Evolutionary conservation across 2,329 filamentous ascomycete genomes (phyloP).

Genomic region (Colletotrichum lentis): DNA sequence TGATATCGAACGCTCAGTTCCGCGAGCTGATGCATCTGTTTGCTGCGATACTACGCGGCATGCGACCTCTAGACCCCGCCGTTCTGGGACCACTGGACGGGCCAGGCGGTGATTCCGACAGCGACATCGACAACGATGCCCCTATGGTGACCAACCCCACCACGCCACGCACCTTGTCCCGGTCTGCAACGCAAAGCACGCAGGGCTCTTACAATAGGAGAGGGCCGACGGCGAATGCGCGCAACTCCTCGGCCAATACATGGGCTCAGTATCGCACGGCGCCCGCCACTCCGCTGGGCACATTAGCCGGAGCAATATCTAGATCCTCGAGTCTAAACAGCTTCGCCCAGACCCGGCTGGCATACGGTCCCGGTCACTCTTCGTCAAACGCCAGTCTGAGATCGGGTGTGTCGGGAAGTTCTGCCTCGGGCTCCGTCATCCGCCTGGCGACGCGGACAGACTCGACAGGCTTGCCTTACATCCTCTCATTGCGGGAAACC

Average conservation of each 20-base stretch:
- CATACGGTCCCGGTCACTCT: slow-evolving; percentile 50
- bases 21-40: slow-evolving; percentile 84
- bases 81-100: slow-evolving; percentile 53
- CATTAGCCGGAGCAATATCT: slow-evolving; percentile 48
- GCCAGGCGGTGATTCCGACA: slow-evolving; percentile 47
- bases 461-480: slow-evolving; percentile 47
- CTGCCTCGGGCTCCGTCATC: slow-evolving; percentile 54
- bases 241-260: slow-evolving; percentile 54
- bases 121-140: slow-evolving; percentile 57
- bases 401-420: slow-evolving; percentile 49
- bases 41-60: slow-evolving; percentile 78
- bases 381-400: slow-evolving; percentile 52
- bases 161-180: slow-evolving; percentile 48
- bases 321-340: slow-evolving; percentile 50
- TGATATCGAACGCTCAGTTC: slow-evolving; percentile 76
- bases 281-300: slow-evolving; percentile 62
- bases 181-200: slow-evolving; percentile 45
- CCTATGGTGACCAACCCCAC: slow-evolving; percentile 54
- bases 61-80: slow-evolving; percentile 69
- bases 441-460: slow-evolving; percentile 54
- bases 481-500: slow-evolving; percentile 41
- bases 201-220: slow-evolving; percentile 43
- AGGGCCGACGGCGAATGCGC: slow-evolving; percentile 43
- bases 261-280: slow-evolving; percentile 60
- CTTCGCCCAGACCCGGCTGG: slow-evolving; percentile 54